Evolutionary conservation across 2,329 filamentous ascomycete genomes (phyloP), one percentile per base, ranked within the genome.

Genomic region (Trematosphaeria pertusa): DNA sequence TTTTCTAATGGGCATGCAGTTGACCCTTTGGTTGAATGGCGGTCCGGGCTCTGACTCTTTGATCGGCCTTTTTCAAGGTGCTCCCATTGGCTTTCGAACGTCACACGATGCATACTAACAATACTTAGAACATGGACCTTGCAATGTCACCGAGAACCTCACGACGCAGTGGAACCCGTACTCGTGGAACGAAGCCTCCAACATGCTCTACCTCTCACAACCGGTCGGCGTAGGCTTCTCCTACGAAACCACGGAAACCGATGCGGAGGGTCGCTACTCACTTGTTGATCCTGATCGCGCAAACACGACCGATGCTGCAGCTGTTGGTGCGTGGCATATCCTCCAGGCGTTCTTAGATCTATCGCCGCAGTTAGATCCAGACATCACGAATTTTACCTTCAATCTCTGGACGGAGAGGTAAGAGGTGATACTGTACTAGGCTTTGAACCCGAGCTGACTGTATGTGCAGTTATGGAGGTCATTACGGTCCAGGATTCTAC

Each of bases 401-500:
- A 70, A 70, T 38, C 36, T 80, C 70, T 64, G 78, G 78, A 69
- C 78, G 65, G 61, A 79, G 64, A 69, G 73, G 64, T 47, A 44
- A 34, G 54, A 56, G 37, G 26, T 20, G 37, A 38, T 37, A n/a
- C n/a, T n/a, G n/a, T n/a, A n/a, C n/a, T n/a, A n/a, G n/a, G n/a
- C n/a, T n/a, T n/a, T n/a, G 8, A 28, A 28, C 24, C 24, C 38
- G 12, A 7, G 3, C 3, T 22, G 14, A 5, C 20, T 1, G 4
- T 7, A 17, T 14, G 1, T 0, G 1, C 20, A 64, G 56, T 47
- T 72, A 72, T 34, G 59, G 61, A 28, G 77, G 78, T 30, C 78
- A 80, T 56, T 81, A 81, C 50, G 78, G 78, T 3, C 78, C 79
- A 1, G 72, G 70, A 20, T 83, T 83, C 65, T 83, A 77, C 69